Base-by-base conservation (phyloP, 306 rosid species). In the Vicia faba region DNA sequence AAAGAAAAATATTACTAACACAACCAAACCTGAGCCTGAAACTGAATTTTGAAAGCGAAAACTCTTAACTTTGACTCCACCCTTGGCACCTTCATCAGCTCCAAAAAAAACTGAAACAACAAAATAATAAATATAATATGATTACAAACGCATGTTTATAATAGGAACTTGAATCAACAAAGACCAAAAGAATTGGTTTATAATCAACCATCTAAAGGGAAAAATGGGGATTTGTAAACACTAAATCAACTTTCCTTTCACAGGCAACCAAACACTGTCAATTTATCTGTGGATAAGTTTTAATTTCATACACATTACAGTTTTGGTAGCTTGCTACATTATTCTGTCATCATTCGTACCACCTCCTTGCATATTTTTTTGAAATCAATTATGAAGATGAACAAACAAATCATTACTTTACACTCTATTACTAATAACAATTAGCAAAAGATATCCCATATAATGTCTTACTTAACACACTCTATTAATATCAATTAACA, bases 11-110 rank as follows among this genome's bases (percentile, higher is more conserved):
- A 75, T 72, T 60, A 74, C 74, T 67, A 66, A 74, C 49, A 73
- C 66, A 76, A 74, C 83, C 92, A 81, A 77, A 95, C 99, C 97
- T 95, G 99, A 81, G 88, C 28, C 54, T 80, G 65, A 75, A 95
- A 95, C 82, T 95, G 99, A 76, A 95, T 90, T 83, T 90, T 95
- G 83, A 95, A 95, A 63, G 97, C 79, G 75, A 95, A 95, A 38
- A 90, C 97, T 88, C 89, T 85, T 78, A 95, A 70, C 72, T 95
- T 95, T 75, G 97, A 87, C 83, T 95, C 97, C 80, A 95, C 99
- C 73, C 99, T 87, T 61, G 97, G 99, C 61, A 95, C 99, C 83
- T 88, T 95, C 99, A 95, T 86, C 78, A 79, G 83, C 89, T 95
- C 99, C 88, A 95, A 64, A 79, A 95, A 88, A 71, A 36, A 90